Conservation (phyloP, 2,329 filamentous ascomycete species). For the Ascochyta lentis region DNA sequence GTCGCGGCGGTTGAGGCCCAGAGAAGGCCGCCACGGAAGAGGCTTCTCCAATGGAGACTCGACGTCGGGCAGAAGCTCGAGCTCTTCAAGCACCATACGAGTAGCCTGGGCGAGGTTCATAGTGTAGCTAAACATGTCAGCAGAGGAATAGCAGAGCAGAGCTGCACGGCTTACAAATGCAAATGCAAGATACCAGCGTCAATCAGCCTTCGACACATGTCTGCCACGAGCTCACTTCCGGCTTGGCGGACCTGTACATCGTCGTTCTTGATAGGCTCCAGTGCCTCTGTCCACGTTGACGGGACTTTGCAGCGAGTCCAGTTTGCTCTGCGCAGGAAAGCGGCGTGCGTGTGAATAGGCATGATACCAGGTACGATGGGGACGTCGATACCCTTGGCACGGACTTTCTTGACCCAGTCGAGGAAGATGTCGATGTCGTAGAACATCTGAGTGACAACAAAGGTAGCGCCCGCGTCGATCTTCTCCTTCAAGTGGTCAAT, state of each 20-base stretch:
- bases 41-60: conserved; percentile 83
- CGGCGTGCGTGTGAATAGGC: conserved; percentile 93
- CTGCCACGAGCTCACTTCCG: conserved; percentile 83
- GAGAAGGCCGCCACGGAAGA: conserved; percentile 95
- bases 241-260: conserved; percentile 90
- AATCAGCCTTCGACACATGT: conserved; percentile 88
- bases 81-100: conserved; percentile 89
- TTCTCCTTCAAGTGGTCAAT: conserved; percentile 97
- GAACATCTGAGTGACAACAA: conserved; percentile 99
- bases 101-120: conserved; percentile 98
- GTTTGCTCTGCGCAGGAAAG: conserved; percentile 86
- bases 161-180: conserved; percentile 70
- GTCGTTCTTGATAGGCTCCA: conserved; percentile 96
- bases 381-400: conserved; percentile 80
- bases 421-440: conserved; percentile 97
- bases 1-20: conserved; percentile 83
- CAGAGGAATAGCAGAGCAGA: neutral
- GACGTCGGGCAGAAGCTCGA: conserved; percentile 78
- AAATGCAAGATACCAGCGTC: conserved; percentile 83
- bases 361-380: conserved; percentile 89
- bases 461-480: conserved; percentile 89
- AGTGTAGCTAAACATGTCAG: conserved; percentile 69
- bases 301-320: conserved; percentile 91
- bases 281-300: conserved; percentile 75
- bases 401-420: conserved; percentile 85